Conservation (phyloP, 345 rosid genomes). For the Citrus sp. region DNA sequence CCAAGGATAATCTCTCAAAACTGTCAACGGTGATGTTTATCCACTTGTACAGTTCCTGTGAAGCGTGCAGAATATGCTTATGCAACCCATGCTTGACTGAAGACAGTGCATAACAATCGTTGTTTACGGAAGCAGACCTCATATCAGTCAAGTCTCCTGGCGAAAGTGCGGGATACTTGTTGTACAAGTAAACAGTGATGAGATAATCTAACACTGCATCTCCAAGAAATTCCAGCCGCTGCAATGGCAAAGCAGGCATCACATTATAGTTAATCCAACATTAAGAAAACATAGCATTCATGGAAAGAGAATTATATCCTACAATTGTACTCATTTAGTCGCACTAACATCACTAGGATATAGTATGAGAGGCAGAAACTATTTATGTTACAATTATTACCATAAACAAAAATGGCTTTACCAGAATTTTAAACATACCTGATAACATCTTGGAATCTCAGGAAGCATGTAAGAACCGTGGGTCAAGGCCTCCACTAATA, state of each 20-base stretch:
- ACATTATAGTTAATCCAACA: background rate
- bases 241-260: constrained; percentile 38
- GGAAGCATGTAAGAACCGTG: constrained; percentile 93
- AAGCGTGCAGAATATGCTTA: constrained; percentile 66
- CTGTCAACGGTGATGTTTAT: constrained; percentile 31
- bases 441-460: constrained; percentile 87
- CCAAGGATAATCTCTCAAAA: constrained; percentile 28
- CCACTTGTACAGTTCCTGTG: constrained; percentile 58
- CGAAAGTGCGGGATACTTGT: constrained; percentile 54
- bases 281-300: background rate
- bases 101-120: constrained; percentile 69
- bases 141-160: constrained; percentile 83
- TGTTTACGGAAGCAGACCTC: constrained; percentile 96
- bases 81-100: constrained; percentile 58
- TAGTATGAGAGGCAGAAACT: background rate
- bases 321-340: background rate
- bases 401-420: background rate
- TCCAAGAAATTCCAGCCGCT: constrained; percentile 96
- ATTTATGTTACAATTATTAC: background rate
- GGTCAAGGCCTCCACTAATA: constrained; percentile 85
- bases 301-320: background rate
- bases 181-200: constrained; percentile 55
- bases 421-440: constrained; percentile 41
- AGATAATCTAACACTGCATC: constrained; percentile 83
- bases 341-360: background rate